A percentile compares a stretch with the other conserved stretches of the same genome.
phyloP scores from a whole-genome alignment of 2,329 filamentous ascomycete species.

The Zasmidium angulare region DNA sequence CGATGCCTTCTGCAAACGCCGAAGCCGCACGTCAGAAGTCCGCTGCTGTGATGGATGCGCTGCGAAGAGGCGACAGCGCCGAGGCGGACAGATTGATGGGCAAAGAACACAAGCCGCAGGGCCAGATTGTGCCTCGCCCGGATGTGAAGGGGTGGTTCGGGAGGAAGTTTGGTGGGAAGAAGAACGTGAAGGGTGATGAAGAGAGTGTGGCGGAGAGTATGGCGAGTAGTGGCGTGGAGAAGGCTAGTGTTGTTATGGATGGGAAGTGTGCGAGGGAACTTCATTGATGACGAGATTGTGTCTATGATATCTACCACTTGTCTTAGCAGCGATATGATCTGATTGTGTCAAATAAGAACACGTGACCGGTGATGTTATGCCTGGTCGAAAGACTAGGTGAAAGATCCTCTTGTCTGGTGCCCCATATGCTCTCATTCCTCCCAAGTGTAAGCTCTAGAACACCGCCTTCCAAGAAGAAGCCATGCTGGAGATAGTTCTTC shows the following conservation, averaged over 20 bases:
- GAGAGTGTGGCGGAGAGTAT: constrained; percentile 14
- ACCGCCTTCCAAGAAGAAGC: constrained; percentile 46
- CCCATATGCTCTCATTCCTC: constrained; percentile 44
- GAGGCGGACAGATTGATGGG: constrained; percentile 8
- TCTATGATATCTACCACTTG: background rate
- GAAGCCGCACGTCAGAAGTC: constrained; percentile 8
- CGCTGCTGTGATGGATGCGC: constrained; percentile 9
- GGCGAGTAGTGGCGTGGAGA: constrained; percentile 5
- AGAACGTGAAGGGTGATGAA: background rate
- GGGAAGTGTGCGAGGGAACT: background rate
- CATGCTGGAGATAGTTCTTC: constrained; percentile 47
- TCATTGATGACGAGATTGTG: background rate
- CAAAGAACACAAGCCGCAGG: constrained; percentile 2
- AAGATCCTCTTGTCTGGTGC: constrained; percentile 42
- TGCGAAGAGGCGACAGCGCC: constrained; percentile 1
- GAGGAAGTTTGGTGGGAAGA: constrained; percentile 6
- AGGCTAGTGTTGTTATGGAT: constrained; percentile 1
- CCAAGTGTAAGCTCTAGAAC: constrained; percentile 45
- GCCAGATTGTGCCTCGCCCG: background rate
- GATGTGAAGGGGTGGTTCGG: constrained; percentile 9
- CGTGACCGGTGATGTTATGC: constrained; percentile 4
- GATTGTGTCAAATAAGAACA: constrained; percentile 6
- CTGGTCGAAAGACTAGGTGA: constrained; percentile 39
- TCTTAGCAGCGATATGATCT: background rate
- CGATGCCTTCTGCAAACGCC: constrained; percentile 6